phyloP scores from a whole-genome alignment of 2,329 filamentous ascomycete genomes.

The Zasmidium cellare region DNA sequence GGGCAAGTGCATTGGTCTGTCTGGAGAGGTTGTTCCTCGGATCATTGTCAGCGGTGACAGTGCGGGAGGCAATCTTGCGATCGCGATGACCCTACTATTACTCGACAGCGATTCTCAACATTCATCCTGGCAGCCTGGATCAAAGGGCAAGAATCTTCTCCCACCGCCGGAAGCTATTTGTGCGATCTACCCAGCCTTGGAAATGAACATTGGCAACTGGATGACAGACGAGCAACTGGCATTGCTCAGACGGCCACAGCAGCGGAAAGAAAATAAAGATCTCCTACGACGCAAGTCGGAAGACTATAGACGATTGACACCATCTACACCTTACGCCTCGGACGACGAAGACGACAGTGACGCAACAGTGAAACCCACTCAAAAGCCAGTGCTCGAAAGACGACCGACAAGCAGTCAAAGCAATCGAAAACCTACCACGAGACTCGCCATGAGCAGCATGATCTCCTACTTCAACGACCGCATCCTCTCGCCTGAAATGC shows the following conservation, averaged over 20 bases:
- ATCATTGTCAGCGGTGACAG: slow-evolving; percentile 78
- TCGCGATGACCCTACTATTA: slow-evolving; percentile 84
- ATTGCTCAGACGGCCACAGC: slow-evolving; percentile 79
- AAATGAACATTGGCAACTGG: slow-evolving; percentile 98
- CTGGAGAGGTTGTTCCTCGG: slow-evolving; percentile 64
- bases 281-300: slow-evolving; percentile 83
- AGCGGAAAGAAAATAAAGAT: slow-evolving; percentile 73
- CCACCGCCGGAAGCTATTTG: slow-evolving; percentile 73
- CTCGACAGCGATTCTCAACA: slow-evolving; percentile 63
- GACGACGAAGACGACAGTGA: slow-evolving; percentile 60
- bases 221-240: slow-evolving; percentile 99
- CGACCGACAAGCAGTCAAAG: neutral
- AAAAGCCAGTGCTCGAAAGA: slow-evolving; percentile 1
- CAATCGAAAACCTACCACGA: slow-evolving; percentile 51
- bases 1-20: slow-evolving; percentile 75
- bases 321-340: slow-evolving; percentile 76
- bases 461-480: slow-evolving; percentile 98
- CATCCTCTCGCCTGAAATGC: slow-evolving; percentile 94
- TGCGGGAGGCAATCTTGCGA: slow-evolving; percentile 77
- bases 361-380: slow-evolving; percentile 2
- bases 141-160: slow-evolving; percentile 44
- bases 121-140: slow-evolving; percentile 23
- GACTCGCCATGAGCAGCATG: slow-evolving; percentile 94
- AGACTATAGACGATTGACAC: slow-evolving; percentile 80
- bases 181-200: slow-evolving; percentile 83